Conservation (phyloP, 208 protist species). For the Leishmania major region DNA sequence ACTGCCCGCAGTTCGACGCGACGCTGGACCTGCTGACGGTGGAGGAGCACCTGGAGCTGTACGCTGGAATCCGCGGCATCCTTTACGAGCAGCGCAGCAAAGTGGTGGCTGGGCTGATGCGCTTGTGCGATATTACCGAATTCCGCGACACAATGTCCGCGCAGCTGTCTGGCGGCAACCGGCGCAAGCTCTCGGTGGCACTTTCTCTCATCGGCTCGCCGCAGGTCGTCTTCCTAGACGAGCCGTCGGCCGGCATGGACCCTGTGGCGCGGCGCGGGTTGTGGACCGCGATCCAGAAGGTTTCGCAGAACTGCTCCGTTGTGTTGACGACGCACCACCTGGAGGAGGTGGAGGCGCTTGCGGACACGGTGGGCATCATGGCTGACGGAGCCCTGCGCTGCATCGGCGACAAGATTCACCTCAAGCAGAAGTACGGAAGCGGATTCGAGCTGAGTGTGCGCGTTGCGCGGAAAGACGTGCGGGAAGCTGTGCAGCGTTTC, state of each 20-base stretch:
- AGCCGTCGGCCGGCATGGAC: conserved; percentile 80
- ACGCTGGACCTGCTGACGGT: conserved; percentile 89
- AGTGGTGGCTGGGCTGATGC: conserved; percentile 37
- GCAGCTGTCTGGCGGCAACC: conserved; percentile 68
- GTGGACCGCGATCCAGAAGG: conserved; percentile 70
- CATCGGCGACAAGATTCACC: conserved; percentile 73
- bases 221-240: conserved; percentile 65
- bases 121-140: conserved; percentile 35
- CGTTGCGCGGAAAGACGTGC: conserved; percentile 28
- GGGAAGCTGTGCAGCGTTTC: conserved; percentile 37
- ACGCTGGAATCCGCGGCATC: conserved; percentile 37
- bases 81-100: conserved; percentile 26
- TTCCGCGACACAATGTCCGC: conserved; percentile 31
- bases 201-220: conserved; percentile 72
- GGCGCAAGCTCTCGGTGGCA: conserved; percentile 70
- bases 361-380: conserved; percentile 80
- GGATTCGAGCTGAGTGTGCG: conserved; percentile 64
- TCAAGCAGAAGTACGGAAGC: conserved; percentile 74
- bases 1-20: conserved; percentile 95
- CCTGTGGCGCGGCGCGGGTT: conserved; percentile 53
- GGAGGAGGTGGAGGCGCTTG: conserved; percentile 92
- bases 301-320: conserved; percentile 67
- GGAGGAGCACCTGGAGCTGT: conserved; percentile 74
- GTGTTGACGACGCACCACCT: conserved; percentile 94
- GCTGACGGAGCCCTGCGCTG: conserved; percentile 73